Conservation (phyloP, 257 asterid species). For the Nicotiana obtusifolia region DNA sequence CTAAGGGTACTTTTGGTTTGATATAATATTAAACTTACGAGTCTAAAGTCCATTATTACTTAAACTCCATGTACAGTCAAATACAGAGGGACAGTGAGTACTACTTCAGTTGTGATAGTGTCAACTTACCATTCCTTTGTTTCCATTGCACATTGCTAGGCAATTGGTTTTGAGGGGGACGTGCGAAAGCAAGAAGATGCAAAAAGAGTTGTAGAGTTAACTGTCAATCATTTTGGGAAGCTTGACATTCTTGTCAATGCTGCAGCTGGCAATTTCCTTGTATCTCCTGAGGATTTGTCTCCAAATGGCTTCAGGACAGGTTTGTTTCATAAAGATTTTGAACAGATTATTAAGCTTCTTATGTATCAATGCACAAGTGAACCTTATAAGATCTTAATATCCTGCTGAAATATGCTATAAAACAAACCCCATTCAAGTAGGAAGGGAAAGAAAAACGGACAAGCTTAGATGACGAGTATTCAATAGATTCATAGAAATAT, state of each 20-base stretch:
- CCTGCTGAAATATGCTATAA: no score
- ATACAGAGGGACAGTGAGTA: background rate
- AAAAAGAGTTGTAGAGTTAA: constrained; percentile 56
- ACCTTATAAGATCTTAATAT: background rate
- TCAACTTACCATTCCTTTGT: background rate
- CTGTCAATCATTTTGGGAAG: constrained; percentile 73
- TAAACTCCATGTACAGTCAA: background rate
- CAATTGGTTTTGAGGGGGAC: constrained; percentile 81
- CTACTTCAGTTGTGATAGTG: background rate
- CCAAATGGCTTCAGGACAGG: constrained; percentile 92
- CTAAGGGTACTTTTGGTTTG: background rate
- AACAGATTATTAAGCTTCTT: background rate
- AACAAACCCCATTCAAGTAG: background rate
- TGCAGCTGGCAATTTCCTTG: constrained; percentile 94
- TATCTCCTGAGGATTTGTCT: constrained; percentile 78
- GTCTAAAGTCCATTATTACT: background rate
- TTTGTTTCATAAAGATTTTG: constrained; percentile 8
- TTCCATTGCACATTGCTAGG: constrained; percentile 29
- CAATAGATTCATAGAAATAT: background rate
- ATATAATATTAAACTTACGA: background rate
- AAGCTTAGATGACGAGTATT: background rate
- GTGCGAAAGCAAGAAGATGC: constrained; percentile 81
- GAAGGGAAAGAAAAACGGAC: background rate
- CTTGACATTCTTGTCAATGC: constrained; percentile 88
- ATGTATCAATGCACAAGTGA: background rate